A percentile compares a stretch with the other conserved stretches of the same genome.
Conservation (phyloP, 352 stramenopile genomes). For the Phytophthora hibernalis region DNA sequence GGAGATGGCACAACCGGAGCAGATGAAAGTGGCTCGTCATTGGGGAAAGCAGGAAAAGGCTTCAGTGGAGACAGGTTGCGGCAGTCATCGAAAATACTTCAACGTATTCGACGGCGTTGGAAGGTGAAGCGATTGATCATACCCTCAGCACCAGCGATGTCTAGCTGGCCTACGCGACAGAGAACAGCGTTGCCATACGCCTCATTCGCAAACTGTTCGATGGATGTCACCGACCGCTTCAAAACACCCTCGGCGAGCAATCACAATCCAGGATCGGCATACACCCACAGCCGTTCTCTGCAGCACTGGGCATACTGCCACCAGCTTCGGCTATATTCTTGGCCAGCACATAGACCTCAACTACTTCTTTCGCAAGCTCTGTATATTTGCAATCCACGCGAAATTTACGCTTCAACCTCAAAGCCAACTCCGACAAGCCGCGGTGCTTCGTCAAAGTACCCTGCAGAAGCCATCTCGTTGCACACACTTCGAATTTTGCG, state of each 20-base stretch:
- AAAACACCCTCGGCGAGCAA: constrained; percentile 59
- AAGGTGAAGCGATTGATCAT: constrained; percentile 53
- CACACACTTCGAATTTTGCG: too few species aligned
- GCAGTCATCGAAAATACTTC: constrained; percentile 74
- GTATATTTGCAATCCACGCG: constrained; percentile 50
- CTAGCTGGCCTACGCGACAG: constrained; percentile 62
- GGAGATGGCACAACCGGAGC: constrained; percentile 20
- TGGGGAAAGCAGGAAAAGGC: not conserved
- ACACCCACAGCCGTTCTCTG: constrained; percentile 68
- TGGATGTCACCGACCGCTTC: constrained; percentile 61
- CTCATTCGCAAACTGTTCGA: constrained; percentile 57
- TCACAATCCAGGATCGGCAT: constrained; percentile 64
- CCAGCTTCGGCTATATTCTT: constrained; percentile 65
- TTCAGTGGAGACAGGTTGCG: constrained; percentile 23
- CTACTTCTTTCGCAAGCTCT: constrained; percentile 45
- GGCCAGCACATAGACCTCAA: constrained; percentile 60
- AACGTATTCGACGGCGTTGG: constrained; percentile 55
- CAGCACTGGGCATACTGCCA: constrained; percentile 51
- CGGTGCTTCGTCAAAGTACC: constrained; percentile 77
- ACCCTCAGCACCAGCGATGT: constrained; percentile 63
- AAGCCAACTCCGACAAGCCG: constrained; percentile 63
- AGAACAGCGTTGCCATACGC: constrained; percentile 67
- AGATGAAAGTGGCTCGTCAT: constrained; percentile 16
- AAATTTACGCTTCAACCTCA: constrained; percentile 74
- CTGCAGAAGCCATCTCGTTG: constrained; percentile 51